Evolutionary conservation across 768 basidiomycete genomes (phyloP).

Genomic region (Auricularia heimuer): DNA sequence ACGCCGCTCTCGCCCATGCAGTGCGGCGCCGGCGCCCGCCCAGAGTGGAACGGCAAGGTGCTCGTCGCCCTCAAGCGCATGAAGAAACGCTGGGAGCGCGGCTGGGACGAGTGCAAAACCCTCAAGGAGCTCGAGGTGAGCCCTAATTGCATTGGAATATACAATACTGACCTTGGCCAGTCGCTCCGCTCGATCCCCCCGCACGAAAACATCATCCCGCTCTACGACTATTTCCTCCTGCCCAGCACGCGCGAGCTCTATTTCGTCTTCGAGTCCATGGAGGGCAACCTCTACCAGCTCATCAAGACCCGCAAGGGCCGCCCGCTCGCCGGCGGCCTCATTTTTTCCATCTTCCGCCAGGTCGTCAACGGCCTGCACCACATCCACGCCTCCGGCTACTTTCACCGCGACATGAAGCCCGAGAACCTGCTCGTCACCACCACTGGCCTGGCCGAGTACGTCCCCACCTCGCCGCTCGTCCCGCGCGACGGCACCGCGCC

Average conservation of each 20-base stretch:
- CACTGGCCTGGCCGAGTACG: constrained; percentile 89
- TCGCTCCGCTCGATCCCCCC: constrained; percentile 89
- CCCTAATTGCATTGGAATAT: constrained; percentile 13
- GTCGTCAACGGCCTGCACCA: constrained; percentile 85
- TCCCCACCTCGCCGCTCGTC: constrained; percentile 55
- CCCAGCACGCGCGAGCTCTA: constrained; percentile 93
- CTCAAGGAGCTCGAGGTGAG: constrained; percentile 92
- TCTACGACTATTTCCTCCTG: constrained; percentile 98
- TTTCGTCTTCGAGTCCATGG: constrained; percentile 99
- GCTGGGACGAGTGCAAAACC: constrained; percentile 94
- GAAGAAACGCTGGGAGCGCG: constrained; percentile 96
- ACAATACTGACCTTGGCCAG: constrained; percentile 30
- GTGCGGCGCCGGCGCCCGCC: constrained; percentile 81
- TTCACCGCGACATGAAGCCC: constrained; percentile 99
- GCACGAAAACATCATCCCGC: constrained; percentile 94
- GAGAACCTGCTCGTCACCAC: constrained; percentile 98
- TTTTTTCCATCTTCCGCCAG: constrained; percentile 90
- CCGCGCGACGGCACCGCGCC: constrained; percentile 40
- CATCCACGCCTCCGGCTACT: constrained; percentile 87
- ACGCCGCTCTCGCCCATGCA: constrained; percentile 92
- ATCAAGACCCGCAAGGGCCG: constrained; percentile 95
- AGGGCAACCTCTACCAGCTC: constrained; percentile 98
- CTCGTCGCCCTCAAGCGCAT: constrained; percentile 96
- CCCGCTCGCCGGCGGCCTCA: constrained; percentile 91
- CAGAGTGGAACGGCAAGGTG: constrained; percentile 90